Percentiles rank a stretch among this genome's conserved stretches.
These are phyloP conservation scores for Saccharomycopsis lassenensis DNA, from an alignment of 805 yeast species.

Conservation along the genomic window DNA sequence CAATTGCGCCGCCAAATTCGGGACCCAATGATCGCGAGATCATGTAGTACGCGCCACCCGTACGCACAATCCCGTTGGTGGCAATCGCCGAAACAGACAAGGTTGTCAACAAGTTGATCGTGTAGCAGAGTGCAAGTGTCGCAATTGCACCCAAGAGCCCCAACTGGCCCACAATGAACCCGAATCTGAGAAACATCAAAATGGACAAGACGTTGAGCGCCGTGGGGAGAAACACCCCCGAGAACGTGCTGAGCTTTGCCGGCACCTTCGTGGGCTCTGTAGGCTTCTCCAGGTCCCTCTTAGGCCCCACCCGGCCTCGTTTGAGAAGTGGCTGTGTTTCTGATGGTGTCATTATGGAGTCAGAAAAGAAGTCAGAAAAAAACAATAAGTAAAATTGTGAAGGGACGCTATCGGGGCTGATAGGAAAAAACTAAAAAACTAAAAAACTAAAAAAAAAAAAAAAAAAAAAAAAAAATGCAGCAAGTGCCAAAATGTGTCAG, in stretches of 20 bases:
- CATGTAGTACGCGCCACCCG: constrained; percentile 99
- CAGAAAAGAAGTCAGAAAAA: too few species aligned
- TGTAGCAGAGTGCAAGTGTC: constrained; percentile 60
- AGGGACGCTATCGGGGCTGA: too few species aligned
- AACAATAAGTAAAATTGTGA: too few species aligned
- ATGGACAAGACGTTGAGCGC: constrained; percentile 87
- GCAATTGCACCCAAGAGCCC: constrained; percentile 73
- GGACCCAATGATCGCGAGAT: constrained; percentile 92
- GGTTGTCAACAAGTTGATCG: constrained; percentile 76
- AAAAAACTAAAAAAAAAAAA: too few species aligned
- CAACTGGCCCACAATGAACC: constrained; percentile 90
- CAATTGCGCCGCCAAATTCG: constrained; percentile 97
- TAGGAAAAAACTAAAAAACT: too few species aligned
- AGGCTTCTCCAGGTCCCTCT: too few species aligned
- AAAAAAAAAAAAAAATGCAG: too few species aligned
- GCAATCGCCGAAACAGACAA: constrained; percentile 90
- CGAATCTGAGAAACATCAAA: constrained; percentile 90
- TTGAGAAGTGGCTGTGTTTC: too few species aligned
- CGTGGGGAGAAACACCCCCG: constrained; percentile 91
- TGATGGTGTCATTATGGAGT: too few species aligned
- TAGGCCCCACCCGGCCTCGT: too few species aligned
- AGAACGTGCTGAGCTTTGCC: constrained; percentile 63
- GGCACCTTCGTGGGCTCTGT: too few species aligned
- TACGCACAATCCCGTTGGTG: constrained; percentile 93
- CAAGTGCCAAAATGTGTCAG: too few species aligned